These are phyloP conservation scores for Exophiala sideris DNA, from an alignment of 2,329 filamentous ascomycete genomes.

Conservation along the genomic window DNA sequence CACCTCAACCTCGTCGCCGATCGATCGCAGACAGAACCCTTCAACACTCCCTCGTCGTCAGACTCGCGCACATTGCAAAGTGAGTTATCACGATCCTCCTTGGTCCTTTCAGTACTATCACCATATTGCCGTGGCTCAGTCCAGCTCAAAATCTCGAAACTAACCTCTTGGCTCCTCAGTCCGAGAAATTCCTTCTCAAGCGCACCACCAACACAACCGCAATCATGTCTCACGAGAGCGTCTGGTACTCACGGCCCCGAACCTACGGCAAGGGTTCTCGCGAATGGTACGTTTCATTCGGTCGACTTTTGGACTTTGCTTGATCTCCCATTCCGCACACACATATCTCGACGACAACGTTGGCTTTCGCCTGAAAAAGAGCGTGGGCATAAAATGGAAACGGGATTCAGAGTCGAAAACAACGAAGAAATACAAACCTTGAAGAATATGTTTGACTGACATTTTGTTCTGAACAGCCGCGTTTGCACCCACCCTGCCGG, in stretches of 20 bases:
- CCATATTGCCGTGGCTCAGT: too few relatives aligned
- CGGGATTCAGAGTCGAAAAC: neutral
- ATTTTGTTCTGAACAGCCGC: constrained; percentile 52
- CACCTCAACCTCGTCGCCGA: too few relatives aligned
- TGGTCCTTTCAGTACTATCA: too few relatives aligned
- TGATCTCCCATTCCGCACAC: neutral
- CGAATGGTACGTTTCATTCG: constrained; percentile 27
- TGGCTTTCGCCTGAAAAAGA: neutral
- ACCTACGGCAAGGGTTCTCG: constrained; percentile 41
- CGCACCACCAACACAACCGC: constrained; percentile 36
- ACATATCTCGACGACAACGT: neutral
- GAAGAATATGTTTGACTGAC: constrained; percentile 21
- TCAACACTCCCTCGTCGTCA: too few relatives aligned
- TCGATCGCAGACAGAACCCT: too few relatives aligned
- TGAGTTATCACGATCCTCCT: too few relatives aligned
- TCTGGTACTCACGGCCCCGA: constrained; percentile 98
- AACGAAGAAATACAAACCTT: neutral
- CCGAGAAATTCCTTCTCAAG: constrained; percentile 4
- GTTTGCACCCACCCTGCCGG: constrained; percentile 93
- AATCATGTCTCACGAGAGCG: constrained; percentile 87
- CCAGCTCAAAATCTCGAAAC: neutral
- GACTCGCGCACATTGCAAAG: too few relatives aligned
- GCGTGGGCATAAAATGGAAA: neutral
- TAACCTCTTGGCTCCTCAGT: neutral
- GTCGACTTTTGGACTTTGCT: neutral